These are phyloP conservation scores for Heterobasidion irregulare DNA, from an alignment of 1,284 basidiomycete genomes.

Conservation along the genomic window DNA sequence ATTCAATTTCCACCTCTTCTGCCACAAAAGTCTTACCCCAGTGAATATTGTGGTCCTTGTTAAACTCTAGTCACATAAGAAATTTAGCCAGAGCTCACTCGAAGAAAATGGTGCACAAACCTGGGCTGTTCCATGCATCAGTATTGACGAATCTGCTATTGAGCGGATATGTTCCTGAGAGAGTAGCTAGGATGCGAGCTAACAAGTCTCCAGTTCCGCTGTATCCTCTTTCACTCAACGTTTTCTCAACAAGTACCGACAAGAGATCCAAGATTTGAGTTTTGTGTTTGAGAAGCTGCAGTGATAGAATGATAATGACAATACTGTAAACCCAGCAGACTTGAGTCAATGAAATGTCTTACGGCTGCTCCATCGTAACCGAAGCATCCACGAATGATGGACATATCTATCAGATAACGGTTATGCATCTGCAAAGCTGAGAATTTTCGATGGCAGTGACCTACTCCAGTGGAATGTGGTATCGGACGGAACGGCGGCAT, in stretches of 20 bases:
- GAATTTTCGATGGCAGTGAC: conserved; percentile 20
- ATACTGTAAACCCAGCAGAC: not conserved
- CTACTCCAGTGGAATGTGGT: conserved; percentile 92
- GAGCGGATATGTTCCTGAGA: conserved; percentile 74
- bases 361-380: conserved; percentile 64
- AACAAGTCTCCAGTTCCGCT: conserved; percentile 76
- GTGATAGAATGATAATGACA: not conserved
- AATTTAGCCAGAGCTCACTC: not conserved
- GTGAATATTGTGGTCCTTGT: conserved; percentile 61
- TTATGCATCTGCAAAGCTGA: conserved; percentile 5
- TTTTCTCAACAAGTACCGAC: conserved; percentile 64
- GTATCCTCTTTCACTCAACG: conserved; percentile 88
- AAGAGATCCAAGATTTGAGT: conserved; percentile 65
- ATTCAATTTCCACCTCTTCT: conserved; percentile 77
- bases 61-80: conserved; percentile 45
- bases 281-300: conserved; percentile 66
- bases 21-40: conserved; percentile 85
- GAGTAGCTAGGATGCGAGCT: conserved; percentile 69
- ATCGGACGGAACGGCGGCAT: conserved; percentile 79
- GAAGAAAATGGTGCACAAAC: conserved; percentile 28
- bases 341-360: conserved; percentile 14
- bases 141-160: conserved; percentile 83
- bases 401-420: conserved; percentile 46
- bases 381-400: conserved; percentile 72
- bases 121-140: conserved; percentile 72